These are phyloP conservation scores for Penium margaritaceum DNA, from an alignment of 139 green algal genomes.

Conservation along the genomic window DNA sequence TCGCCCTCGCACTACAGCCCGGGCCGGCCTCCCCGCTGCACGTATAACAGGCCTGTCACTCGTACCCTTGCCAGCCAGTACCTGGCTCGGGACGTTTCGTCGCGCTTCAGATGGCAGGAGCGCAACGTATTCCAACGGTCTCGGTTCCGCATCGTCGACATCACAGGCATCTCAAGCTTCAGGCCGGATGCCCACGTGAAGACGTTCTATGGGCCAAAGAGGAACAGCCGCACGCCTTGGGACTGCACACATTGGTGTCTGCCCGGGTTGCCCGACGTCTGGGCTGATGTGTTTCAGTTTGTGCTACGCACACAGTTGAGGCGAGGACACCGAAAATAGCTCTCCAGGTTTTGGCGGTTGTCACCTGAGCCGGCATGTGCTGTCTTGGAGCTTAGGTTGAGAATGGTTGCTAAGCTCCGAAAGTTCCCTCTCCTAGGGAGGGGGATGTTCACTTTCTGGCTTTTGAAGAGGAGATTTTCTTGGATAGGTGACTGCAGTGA, in stretches of 20 bases:
- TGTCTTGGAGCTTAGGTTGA: no score
- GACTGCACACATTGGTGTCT: slow-evolving; percentile 44
- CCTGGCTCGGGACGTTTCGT: background rate
- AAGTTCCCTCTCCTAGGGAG: no score
- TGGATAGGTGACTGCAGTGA: no score
- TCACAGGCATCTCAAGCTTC: slow-evolving; percentile 35
- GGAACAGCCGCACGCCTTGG: slow-evolving; percentile 27
- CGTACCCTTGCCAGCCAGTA: background rate
- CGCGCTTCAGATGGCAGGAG: slow-evolving; percentile 1
- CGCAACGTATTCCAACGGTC: background rate
- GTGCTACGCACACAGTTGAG: slow-evolving; percentile 23
- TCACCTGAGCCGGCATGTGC: no score
- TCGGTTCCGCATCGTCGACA: slow-evolving; percentile 32
- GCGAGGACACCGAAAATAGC: no score
- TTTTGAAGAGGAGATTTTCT: no score
- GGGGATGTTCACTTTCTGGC: no score
- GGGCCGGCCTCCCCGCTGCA: background rate
- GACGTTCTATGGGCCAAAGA: slow-evolving; percentile 9
- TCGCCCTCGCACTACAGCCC: slow-evolving; percentile 29
- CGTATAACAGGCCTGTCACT: background rate
- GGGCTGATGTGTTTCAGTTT: slow-evolving; percentile 32
- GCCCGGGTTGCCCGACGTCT: slow-evolving; percentile 33
- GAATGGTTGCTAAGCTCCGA: no score
- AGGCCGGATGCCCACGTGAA: slow-evolving; percentile 24
- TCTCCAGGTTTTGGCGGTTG: no score